Base-by-base conservation (phyloP, 2,329 filamentous ascomycete genomes). In the Gyromitra esculenta region DNA sequence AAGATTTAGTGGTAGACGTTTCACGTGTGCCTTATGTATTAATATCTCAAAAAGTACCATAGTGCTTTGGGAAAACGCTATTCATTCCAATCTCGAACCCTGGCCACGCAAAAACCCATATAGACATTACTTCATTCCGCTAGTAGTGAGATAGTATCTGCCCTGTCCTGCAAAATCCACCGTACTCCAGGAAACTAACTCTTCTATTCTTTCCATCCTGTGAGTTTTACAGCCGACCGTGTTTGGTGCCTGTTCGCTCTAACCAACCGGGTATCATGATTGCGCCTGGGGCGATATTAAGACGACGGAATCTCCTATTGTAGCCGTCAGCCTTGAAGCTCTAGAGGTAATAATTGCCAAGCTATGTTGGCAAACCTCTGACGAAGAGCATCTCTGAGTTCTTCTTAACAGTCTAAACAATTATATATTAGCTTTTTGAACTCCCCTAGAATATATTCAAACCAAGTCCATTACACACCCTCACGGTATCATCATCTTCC, bases 341-440 rank as follows among this genome's bases (percentile, higher is more conserved):
- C 18, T 50, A 11, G 18, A 11, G 39, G 25, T 18, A 5, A 54
- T 52, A 50, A 11, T 52, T 45, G 18, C n/a, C 18, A 15, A 59
- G 45, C 3, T 18, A 1, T 50, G 21, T 15, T 11, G 31, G 62
- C 57, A 13, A 85, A 95, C 94, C 95, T 92, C 96, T 88, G 75
- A 99, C 95, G 83, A 99, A 99, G 21, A 99, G 86, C 96, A 99
- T 99, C 83, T 98, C 96, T 56, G 94, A 96, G 84, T 97, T 96
- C 85, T 97, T 97, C 86, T 95, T 97, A 78, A 96, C 90, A 13
- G 94, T 97, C 92, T 97, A 79, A 50, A 68, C 31, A 63, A 79
- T 39, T 9, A 5, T 37, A 41, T 5, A 57, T 76, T 18, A 67
- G 54, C 18, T 9, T 39, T 15, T 62, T 59, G 25, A 31, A 37